phyloP scores from a whole-genome alignment of 2,329 filamentous ascomycete genomes.

The Fusarium liriodendri region DNA sequence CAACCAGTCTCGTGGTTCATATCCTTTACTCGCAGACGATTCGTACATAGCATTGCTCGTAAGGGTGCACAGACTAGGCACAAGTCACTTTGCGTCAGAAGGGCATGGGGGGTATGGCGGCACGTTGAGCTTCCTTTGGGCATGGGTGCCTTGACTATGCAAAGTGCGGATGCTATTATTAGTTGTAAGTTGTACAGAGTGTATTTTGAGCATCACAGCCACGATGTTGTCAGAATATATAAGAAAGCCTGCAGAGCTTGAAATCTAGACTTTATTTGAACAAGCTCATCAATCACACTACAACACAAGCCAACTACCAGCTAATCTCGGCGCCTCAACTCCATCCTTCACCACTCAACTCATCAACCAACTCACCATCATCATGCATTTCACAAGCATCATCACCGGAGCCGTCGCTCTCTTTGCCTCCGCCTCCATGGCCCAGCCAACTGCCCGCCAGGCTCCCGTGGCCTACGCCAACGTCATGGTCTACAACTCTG shows the following conservation, averaged over 20 bases:
- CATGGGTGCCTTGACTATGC: not conserved
- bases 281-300: not conserved
- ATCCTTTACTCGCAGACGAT: not conserved
- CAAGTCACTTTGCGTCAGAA: constrained; percentile 22
- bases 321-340: not conserved
- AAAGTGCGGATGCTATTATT: constrained; percentile 16
- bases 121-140: not conserved
- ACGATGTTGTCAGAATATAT: not conserved
- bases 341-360: not conserved
- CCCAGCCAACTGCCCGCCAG: constrained; percentile 13
- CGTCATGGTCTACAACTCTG: constrained; percentile 9
- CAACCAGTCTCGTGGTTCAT: not conserved
- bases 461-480: constrained; percentile 16
- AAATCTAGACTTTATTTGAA: not conserved
- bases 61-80: not conserved
- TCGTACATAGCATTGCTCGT: not conserved
- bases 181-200: not conserved
- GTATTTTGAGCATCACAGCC: not conserved
- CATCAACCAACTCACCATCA: not conserved
- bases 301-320: not conserved
- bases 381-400: constrained; percentile 21
- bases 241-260: not conserved
- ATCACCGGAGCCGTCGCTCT: constrained; percentile 10
- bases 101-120: not conserved
- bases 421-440: not conserved